Evolutionary conservation across 2,329 filamentous ascomycete species (phyloP), one percentile per base, ranked within the genome.

Genomic region (Phialemoniopsis sp.): DNA sequence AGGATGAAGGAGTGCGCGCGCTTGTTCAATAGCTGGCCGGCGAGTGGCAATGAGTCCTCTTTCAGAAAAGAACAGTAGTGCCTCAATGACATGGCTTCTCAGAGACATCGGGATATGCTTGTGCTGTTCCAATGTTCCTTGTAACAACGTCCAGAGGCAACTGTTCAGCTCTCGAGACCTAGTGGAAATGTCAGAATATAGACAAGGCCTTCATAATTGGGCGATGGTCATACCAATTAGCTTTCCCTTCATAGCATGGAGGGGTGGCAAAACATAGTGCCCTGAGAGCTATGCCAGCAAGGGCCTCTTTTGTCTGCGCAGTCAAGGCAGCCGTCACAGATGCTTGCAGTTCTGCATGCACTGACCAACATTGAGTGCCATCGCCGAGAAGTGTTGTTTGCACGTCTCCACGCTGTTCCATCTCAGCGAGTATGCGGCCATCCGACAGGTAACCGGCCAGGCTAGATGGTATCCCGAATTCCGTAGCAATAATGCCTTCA

Each of bases 191-290:
- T 26, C 10, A 26, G 21, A 26, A 6, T 26, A 26, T 10, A n/a
- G n/a, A n/a, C n/a, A n/a, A n/a, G n/a, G 21, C 21, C 10, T 26
- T 26, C 6, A 26, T 6, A 6, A 26, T 26, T 10, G 21, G 21
- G 21, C 6, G 21, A 26, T 26, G 21, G 21, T 10, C 6, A 26
- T 26, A 26, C 58, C 58, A 62, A 13, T 46, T 44, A 3, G 45
- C 46, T 15, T 59, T 57, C 7, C 58, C 58, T 34, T 60, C 58
- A 12, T 54, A 59, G 26, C 54, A 56, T 4, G 53, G 58, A 4
- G 58, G 58, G 10, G 53, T 56, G 2, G 48, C 44, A 32, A 57
- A 60, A 16, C 55, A 60, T 0, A 62, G 7, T 0, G 61, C 29
- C 3, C 42, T 50, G 1, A 60, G 21, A 0, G 50, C 53, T 1